Conservation (phyloP, 371 early-diverging fungal genomes). For the Rhizopus arrhizus region DNA sequence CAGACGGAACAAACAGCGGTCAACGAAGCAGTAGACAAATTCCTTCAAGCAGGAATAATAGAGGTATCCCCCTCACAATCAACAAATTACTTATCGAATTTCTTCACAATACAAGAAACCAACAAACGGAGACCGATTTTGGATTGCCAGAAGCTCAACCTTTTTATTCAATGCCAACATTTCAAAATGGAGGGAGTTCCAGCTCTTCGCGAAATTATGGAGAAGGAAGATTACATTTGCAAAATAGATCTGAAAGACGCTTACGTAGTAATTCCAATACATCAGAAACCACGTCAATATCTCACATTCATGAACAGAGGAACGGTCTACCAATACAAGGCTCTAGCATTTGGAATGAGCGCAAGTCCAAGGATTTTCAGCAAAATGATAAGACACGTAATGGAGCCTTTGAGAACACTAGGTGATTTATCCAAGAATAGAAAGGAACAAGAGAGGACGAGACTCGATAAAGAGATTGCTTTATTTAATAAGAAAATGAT, state of each 20-base stretch:
- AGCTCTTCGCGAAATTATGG: background rate
- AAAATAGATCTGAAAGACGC: too few species aligned
- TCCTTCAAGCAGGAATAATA: slow-evolving; percentile 1
- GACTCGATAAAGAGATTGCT: too few species aligned
- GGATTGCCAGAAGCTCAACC: slow-evolving; percentile 9
- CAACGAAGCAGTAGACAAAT: too few species aligned
- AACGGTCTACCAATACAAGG: slow-evolving; percentile 7
- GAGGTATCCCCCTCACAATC: background rate
- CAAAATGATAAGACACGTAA: background rate
- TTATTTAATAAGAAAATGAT: too few species aligned
- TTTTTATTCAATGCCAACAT: background rate
- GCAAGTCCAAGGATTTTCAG: background rate
- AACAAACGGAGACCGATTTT: slow-evolving; percentile 21
- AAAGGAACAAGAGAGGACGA: too few species aligned
- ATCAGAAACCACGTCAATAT: background rate
- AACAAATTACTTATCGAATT: slow-evolving; percentile 7
- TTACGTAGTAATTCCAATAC: background rate
- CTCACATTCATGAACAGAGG: background rate
- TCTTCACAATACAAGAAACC: slow-evolving; percentile 18
- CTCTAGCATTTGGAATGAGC: background rate
- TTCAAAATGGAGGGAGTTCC: slow-evolving; percentile 6
- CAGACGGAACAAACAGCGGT: background rate
- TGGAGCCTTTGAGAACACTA: background rate
- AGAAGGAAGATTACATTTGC: background rate
- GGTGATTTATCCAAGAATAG: too few species aligned